Percentiles rank a stretch among this genome's conserved stretches.
phyloP scores from a whole-genome alignment of 768 basidiomycete genomes.

The Rhizopogon sp. region DNA sequence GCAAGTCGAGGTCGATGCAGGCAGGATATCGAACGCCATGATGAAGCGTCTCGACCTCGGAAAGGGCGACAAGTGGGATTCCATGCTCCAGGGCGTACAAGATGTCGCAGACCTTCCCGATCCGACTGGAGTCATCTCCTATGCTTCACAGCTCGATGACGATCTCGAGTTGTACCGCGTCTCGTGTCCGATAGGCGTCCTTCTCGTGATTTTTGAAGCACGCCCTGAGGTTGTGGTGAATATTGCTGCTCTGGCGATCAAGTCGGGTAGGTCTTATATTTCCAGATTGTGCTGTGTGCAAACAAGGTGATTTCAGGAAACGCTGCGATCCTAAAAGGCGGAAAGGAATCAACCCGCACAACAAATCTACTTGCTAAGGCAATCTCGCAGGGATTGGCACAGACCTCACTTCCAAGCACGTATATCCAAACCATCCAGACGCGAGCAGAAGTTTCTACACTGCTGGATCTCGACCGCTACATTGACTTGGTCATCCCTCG shows the following conservation, averaged over 20 bases:
- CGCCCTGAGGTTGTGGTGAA: constrained; percentile 97
- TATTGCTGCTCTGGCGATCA: constrained; percentile 93
- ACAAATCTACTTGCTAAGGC: constrained; percentile 70
- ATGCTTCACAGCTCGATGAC: constrained; percentile 88
- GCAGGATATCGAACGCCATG: constrained; percentile 78
- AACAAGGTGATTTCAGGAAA: constrained; percentile 56
- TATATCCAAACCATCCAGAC: constrained; percentile 94
- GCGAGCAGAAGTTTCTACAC: constrained; percentile 81
- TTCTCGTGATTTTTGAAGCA: constrained; percentile 96
- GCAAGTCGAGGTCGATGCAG: constrained; percentile 69
- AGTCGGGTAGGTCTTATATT: constrained; percentile 64
- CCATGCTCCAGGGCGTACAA: constrained; percentile 85
- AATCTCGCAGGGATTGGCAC: constrained; percentile 72
- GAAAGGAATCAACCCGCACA: constrained; percentile 89
- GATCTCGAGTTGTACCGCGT: constrained; percentile 86
- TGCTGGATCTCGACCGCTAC: constrained; percentile 83
- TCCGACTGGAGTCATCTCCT: constrained; percentile 82
- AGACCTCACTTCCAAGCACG: constrained; percentile 65
- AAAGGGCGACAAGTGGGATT: constrained; percentile 85
- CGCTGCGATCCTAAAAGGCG: constrained; percentile 95
- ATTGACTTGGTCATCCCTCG: constrained; percentile 97
- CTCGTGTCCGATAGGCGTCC: constrained; percentile 93
- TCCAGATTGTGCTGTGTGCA: not conserved
- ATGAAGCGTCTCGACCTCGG: constrained; percentile 81
- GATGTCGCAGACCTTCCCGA: constrained; percentile 85